Conservation (phyloP, 345 rosid species). For the Bruguiera sexangula region DNA sequence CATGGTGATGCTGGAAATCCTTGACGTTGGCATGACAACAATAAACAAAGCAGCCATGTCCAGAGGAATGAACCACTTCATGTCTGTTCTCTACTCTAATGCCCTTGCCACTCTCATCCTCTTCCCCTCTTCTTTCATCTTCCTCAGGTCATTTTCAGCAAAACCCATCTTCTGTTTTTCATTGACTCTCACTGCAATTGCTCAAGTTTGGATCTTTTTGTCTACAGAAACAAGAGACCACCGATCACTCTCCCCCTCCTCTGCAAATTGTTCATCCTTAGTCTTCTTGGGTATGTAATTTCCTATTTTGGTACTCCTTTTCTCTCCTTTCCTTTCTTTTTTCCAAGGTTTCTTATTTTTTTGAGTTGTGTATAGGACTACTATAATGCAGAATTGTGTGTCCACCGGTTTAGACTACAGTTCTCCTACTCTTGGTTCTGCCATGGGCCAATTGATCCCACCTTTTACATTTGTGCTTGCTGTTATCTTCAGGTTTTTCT, state of each 20-base stretch:
- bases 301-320: background rate
- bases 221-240: conserved; percentile 34
- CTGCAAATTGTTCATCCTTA: conserved; percentile 44
- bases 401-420: conserved; percentile 48
- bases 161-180: background rate
- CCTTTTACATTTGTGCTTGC: conserved; percentile 62
- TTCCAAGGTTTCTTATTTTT: conserved; percentile 1
- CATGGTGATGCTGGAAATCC: conserved; percentile 36
- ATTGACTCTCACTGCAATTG: background rate
- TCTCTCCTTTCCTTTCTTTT: background rate
- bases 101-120: conserved; percentile 38
- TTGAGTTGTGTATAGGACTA: conserved; percentile 32
- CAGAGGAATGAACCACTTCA: conserved; percentile 39
- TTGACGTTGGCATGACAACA: conserved; percentile 43
- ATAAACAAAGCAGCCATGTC: conserved; percentile 54
- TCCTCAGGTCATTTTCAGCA: conserved; percentile 22
- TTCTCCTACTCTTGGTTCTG: conserved; percentile 56
- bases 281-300: conserved; percentile 41
- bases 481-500: conserved; percentile 49
- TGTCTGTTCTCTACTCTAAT: conserved; percentile 44
- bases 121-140: conserved; percentile 29
- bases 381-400: conserved; percentile 48
- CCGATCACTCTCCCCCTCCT: conserved; percentile 39
- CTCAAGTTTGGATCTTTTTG: background rate
- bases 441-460: conserved; percentile 43